Base-by-base conservation (phyloP, 192 early-diverging fungal genomes). In the Podila verticillata region DNA sequence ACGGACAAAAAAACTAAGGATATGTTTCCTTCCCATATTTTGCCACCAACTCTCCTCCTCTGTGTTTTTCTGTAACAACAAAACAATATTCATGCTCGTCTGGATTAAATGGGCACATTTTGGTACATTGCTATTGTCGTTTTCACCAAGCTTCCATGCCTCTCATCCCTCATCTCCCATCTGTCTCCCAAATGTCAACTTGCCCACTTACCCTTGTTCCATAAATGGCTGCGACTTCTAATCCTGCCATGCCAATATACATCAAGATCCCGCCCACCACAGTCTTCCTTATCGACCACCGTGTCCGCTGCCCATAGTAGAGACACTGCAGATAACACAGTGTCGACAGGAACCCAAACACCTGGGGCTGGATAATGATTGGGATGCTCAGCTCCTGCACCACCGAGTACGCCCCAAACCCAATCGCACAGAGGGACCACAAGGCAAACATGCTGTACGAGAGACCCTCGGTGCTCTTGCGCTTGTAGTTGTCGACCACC, bases 341-440 rank as follows among this genome's bases (percentile, higher is more conserved):
- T 5, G 58, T 60, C 1, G 84, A 77, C 48, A 87, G 72, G 47
- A 79, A 57, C 0, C 74, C 77, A 72, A 87, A 87, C 26, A 87
- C 31, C 26, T 87, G 86, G 1, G 86, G 86, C 57, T 87, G 86
- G 15, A 87, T 35, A 28, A 75, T 75, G 26, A 87, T 71, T 0
- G 86, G 80, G 36, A 87, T 84, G 6, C 84, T 79, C 29, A 87
- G 54, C 7, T 82, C 66, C 17, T 82, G 61, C 0, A 81, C 84
- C 19, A 87, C 79, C 35, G 74, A 72, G 51, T 87, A 87, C 2
- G 70, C 59, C 17, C 84, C 86, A 44, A 85, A 74, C n/a, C 83
- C 65, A 0, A 82, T 17, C 2, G 82, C 63, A 5, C 79, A 61
- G 28, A 87, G 39, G 0, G 78, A 68, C 84, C 84, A 87, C 30